Evolutionary conservation across 139 green algal genomes (phyloP).

Genomic region (Protoeuglena noctilucae): DNA sequence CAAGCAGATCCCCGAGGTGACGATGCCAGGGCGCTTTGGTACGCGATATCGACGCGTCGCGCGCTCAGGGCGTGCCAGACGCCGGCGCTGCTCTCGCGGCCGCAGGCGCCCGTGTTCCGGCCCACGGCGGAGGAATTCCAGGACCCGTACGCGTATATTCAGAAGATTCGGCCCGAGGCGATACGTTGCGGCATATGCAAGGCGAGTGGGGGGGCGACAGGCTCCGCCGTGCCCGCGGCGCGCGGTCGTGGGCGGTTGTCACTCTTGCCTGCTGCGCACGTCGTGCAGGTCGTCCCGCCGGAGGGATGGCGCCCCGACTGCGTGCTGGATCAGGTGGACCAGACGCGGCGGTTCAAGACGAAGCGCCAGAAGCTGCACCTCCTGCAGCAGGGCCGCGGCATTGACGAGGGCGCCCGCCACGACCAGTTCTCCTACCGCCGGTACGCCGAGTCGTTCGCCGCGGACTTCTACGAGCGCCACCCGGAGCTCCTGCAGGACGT

Average conservation of each 20-base stretch:
- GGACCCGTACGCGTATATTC: constrained; percentile 56
- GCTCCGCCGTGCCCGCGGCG: too few species aligned
- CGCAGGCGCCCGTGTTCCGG: constrained; percentile 38
- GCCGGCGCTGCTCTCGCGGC: too few species aligned
- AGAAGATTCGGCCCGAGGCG: constrained; percentile 26
- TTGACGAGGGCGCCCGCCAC: constrained; percentile 12
- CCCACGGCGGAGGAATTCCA: constrained; percentile 49
- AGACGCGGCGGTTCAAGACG: constrained; percentile 4
- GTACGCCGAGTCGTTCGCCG: constrained; percentile 5
- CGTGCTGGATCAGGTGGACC: background rate
- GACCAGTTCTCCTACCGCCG: constrained; percentile 7
- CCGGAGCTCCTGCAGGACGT: background rate
- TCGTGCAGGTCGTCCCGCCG: background rate
- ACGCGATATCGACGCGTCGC: too few species aligned
- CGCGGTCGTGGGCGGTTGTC: background rate
- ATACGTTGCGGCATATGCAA: constrained; percentile 63
- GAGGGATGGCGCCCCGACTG: background rate
- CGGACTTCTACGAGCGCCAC: constrained; percentile 5
- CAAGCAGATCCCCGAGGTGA: too few species aligned
- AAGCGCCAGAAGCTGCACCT: constrained; percentile 12
- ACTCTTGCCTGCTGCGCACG: background rate
- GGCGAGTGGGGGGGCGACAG: too few species aligned
- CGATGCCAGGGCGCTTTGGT: too few species aligned
- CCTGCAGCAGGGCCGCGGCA: constrained; percentile 13
- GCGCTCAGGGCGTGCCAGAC: too few species aligned